Evolutionary conservation across 2,329 filamentous ascomycete genomes (phyloP), one percentile per base, ranked within the genome.

Genomic region (Ceratocystis huliohia): DNA sequence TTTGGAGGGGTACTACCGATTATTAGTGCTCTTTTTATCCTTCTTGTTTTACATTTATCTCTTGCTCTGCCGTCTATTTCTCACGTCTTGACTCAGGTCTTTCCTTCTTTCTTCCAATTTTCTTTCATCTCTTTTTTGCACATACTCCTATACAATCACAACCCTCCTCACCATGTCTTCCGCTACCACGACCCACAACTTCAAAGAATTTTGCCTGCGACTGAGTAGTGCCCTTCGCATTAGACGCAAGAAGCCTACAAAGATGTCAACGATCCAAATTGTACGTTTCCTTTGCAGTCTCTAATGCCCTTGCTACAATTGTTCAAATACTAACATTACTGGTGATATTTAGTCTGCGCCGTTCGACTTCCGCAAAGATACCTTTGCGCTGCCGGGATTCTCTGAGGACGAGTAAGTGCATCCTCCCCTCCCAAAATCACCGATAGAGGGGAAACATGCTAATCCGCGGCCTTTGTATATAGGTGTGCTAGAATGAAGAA

Each of bases 371-470:
- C 80, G 81, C 72, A 79, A 78, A 67, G 81, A 83, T 71, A 74
- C 77, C n/a, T 75, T 80, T 50, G 74, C 74, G 56, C 74, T 85
- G 15, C 81, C 82, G 1, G 83, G 83, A 48, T 76, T 85, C 53
- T 81, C 80, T 59, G 78, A 83, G 69, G 81, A 84, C 70, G 82
- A 86, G 82, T 85, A 78, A 74, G 82, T 76, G n/a, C 30, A 15
- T 25, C 61, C n/a, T 25, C 7, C 10, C 37, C 37, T 63, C 25
- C 3, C 33, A 10, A n/a, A 63, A 10, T 15, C 33, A 4, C 1
- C 17, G 28, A 45, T 10, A 7, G 7, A 15, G 3, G 13, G 30
- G 5, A 33, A 17, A 6, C 13, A 62, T 45, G 17, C 59, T 45
- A 63, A 45, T n/a, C 61, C 7, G 5, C 3, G 4, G 4, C 37